Conservation (phyloP, 352 stramenopile species). For the Halophytophthora polymorphica region DNA sequence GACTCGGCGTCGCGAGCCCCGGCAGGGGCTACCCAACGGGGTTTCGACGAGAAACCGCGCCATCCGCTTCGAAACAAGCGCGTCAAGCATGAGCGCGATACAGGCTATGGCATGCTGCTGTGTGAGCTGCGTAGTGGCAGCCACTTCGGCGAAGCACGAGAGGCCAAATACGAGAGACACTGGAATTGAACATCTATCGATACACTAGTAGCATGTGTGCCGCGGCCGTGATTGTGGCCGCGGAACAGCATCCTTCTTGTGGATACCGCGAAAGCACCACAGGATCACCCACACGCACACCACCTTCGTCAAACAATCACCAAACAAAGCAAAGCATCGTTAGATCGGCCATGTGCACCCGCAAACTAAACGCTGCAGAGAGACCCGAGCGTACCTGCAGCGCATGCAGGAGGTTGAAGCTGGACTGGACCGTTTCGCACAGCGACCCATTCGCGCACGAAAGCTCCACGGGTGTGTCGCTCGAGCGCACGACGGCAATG, state of each 20-base stretch:
- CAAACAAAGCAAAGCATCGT: too few species aligned
- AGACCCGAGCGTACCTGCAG: constrained; percentile 18
- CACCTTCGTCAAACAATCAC: not conserved
- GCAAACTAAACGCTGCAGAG: too few species aligned
- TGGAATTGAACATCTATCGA: not conserved
- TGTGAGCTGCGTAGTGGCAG: too few species aligned
- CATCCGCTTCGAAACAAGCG: too few species aligned
- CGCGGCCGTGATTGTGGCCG: constrained; percentile 9
- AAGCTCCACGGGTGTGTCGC: constrained; percentile 28
- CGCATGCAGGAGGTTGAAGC: constrained; percentile 30
- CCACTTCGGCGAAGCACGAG: too few species aligned
- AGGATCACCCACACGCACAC: constrained; percentile 29
- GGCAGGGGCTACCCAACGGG: too few species aligned
- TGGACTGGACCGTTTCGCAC: constrained; percentile 36
- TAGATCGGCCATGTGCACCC: too few species aligned
- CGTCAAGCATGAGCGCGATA: too few species aligned
- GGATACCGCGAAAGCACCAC: constrained; percentile 26
- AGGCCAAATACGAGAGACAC: too few species aligned
- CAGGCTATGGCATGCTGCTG: too few species aligned
- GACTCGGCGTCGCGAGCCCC: too few species aligned
- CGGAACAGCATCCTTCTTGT: constrained; percentile 15
- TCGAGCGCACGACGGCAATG: constrained; percentile 17
- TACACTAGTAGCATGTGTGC: not conserved
- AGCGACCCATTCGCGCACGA: constrained; percentile 48
- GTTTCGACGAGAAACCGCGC: too few species aligned